A percentile compares a stretch with the other conserved stretches of the same genome.
phyloP scores from a whole-genome alignment of 1,284 basidiomycete genomes.

The Irpex sp. region DNA sequence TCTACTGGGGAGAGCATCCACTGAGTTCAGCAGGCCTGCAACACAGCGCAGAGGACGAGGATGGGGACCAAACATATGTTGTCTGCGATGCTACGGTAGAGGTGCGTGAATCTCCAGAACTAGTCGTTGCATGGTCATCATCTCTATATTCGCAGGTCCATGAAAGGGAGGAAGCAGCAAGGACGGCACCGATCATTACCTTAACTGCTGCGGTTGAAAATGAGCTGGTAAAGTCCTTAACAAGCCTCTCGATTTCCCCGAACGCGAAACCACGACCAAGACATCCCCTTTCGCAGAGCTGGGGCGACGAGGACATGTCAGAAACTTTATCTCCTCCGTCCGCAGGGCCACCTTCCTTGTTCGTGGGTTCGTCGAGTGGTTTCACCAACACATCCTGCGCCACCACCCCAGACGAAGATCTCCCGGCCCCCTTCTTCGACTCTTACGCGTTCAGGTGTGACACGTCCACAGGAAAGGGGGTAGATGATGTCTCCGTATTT shows the following conservation, averaged over 20 bases:
- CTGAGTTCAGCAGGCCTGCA: constrained; percentile 13
- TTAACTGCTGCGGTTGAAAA: not conserved
- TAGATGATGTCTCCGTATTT: not conserved
- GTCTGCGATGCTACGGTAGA: not conserved
- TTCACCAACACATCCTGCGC: not conserved
- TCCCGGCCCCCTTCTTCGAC: not conserved
- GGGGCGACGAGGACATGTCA: not conserved
- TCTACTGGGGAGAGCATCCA: constrained; percentile 32
- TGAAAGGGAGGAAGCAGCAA: not conserved
- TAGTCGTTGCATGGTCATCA: not conserved
- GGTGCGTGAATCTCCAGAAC: not conserved
- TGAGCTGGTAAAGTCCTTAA: not conserved
- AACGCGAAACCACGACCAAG: not conserved
- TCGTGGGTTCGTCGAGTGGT: not conserved
- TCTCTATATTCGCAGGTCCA: not conserved
- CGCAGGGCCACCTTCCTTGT: not conserved
- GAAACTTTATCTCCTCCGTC: not conserved
- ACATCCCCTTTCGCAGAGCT: not conserved
- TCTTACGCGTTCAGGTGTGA: not conserved
- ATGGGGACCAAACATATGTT: not conserved
- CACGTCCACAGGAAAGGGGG: not conserved
- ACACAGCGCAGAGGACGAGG: not conserved
- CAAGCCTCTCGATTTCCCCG: not conserved
- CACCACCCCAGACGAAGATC: not conserved
- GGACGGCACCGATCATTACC: not conserved